These are phyloP conservation scores for Ophiocordyceps camponoti-floridani DNA, from an alignment of 2,329 filamentous ascomycete genomes.

Conservation along the genomic window DNA sequence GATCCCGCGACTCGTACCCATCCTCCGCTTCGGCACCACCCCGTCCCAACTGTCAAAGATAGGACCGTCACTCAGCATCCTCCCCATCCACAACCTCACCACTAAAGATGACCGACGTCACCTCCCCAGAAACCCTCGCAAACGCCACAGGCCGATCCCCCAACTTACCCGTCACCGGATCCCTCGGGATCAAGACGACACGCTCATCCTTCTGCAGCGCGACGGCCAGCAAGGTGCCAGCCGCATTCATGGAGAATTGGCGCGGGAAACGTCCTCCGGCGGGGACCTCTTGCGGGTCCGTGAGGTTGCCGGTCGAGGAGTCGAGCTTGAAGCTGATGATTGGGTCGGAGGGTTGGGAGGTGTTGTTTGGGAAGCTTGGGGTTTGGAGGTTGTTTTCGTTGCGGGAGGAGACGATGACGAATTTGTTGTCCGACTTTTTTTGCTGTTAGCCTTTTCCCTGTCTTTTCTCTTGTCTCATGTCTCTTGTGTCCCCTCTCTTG, in stretches of 20 bases:
- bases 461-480: too few relatives aligned
- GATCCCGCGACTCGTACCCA: too few relatives aligned
- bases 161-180: conserved; percentile 40
- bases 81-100: too few relatives aligned
- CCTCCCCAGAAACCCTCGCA: conserved; percentile 22
- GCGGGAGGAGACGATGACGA: conserved; percentile 51
- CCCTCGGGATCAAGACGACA: conserved; percentile 42
- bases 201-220: conserved; percentile 42
- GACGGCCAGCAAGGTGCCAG: conserved; percentile 45
- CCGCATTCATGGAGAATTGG: conserved; percentile 48
- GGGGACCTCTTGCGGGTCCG: conserved; percentile 37
- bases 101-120: conserved; percentile 29
- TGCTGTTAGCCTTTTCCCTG: too few relatives aligned
- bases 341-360: conserved; percentile 38
- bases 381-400: conserved; percentile 36
- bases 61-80: too few relatives aligned
- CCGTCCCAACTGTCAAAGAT: too few relatives aligned
- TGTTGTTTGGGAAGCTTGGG: conserved; percentile 22
- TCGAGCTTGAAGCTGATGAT: conserved; percentile 44
- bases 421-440: conserved; percentile 37
- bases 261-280: conserved; percentile 48
- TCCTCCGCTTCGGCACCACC: too few relatives aligned
- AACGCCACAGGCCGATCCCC: conserved; percentile 21
- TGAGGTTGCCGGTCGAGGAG: conserved; percentile 31
- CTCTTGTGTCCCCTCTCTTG: too few relatives aligned